phyloP scores from a whole-genome alignment of 2,329 filamentous ascomycete species.

The Apiospora koreana region DNA sequence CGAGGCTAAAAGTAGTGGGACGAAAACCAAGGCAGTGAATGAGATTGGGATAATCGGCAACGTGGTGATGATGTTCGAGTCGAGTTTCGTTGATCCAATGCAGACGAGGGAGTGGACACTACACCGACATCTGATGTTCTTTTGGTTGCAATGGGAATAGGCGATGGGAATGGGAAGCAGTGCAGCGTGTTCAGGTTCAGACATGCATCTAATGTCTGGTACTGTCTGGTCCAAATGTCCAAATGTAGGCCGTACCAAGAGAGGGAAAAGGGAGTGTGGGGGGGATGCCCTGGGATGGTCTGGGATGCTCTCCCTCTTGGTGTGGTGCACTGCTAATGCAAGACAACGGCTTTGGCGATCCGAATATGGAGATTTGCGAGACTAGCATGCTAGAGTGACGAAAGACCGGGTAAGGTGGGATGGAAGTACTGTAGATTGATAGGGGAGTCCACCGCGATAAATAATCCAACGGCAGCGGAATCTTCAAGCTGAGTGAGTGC shows the following conservation, averaged over 20 bases:
- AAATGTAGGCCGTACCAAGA: not conserved
- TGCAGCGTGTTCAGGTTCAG: not conserved
- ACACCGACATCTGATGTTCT: conserved; percentile 3
- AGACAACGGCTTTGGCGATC: conserved; percentile 9
- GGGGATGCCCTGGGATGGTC: not conserved
- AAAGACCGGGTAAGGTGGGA: conserved; percentile 8
- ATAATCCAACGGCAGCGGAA: not conserved
- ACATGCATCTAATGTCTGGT: not conserved
- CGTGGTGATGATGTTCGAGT: not conserved
- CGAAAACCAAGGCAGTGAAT: not conserved
- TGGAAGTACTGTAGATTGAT: not conserved
- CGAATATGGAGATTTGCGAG: conserved; percentile 7
- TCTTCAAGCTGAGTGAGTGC: too few species aligned
- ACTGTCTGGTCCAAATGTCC: too few species aligned
- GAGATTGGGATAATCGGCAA: not conserved
- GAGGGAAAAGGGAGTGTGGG: conserved; percentile 6
- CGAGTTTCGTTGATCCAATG: not conserved
- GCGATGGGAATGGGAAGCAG: not conserved
- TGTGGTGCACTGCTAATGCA: conserved; percentile 1
- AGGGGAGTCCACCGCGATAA: not conserved
- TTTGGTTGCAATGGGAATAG: not conserved
- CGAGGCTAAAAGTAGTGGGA: conserved; percentile 7
- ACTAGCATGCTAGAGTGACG: conserved; percentile 7
- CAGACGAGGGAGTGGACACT: not conserved
- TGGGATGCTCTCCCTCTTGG: not conserved